Conservation (phyloP, 2,329 filamentous ascomycete species). For the Trichoderma sp. region DNA sequence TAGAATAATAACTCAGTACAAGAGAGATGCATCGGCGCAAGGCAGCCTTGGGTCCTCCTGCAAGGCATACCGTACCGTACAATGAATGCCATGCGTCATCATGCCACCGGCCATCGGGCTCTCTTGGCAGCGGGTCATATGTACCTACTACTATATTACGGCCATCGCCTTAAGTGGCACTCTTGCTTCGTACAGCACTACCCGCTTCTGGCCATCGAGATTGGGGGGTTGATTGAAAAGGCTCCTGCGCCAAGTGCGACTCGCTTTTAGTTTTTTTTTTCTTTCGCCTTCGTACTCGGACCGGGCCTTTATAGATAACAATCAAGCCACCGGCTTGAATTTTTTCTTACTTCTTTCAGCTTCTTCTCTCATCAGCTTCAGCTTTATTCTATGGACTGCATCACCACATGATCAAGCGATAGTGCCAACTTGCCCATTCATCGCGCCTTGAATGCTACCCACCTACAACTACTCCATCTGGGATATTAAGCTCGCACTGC, state of each 20-base stretch:
- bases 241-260: slow-evolving; percentile 6
- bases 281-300: slow-evolving; percentile 9
- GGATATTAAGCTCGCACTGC: background rate
- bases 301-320: background rate
- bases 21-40: background rate
- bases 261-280: background rate
- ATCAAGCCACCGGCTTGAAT: background rate
- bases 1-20: background rate
- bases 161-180: too few relatives aligned
- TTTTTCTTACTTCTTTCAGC: background rate
- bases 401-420: background rate
- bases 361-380: background rate
- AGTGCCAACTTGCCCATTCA: background rate
- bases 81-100: slow-evolving; percentile 1
- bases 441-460: background rate
- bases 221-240: background rate
- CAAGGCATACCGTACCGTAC: background rate
- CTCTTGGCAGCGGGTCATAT: background rate
- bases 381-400: background rate
- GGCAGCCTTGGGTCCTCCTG: slow-evolving; percentile 6
- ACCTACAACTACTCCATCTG: background rate
- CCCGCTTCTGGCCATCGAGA: slow-evolving; percentile 4
- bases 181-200: background rate
- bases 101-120: background rate
- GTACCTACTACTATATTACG: too few relatives aligned